A percentile compares a stretch with the other conserved stretches of the same genome.
Evolutionary conservation across 129 eudicot genomes (phyloP).

Genomic region (Rutidosis leptorrhynchoides): DNA sequence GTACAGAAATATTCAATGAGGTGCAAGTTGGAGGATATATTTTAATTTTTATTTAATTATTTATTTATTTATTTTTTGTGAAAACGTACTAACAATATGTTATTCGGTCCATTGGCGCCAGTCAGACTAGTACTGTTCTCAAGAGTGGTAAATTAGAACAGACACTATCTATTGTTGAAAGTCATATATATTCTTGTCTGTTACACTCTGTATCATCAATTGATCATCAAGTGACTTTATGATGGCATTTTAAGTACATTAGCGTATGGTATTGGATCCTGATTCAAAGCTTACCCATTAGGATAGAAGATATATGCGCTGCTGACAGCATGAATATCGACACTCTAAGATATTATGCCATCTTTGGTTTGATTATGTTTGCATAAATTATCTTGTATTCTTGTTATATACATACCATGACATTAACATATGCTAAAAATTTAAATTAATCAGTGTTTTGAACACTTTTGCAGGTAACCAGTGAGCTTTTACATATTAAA

Average conservation of each 20-base stretch:
- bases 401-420: neutral
- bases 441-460: conserved; percentile 1
- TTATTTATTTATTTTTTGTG: conserved; percentile 13
- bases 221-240: conserved; percentile 51
- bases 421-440: conserved; percentile 17
- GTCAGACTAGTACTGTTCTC: conserved; percentile 19
- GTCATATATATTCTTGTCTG: conserved; percentile 47
- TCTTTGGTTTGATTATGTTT: conserved; percentile 36
- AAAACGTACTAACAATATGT: conserved; percentile 34
- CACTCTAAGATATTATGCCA: conserved; percentile 40
- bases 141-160: conserved; percentile 28
- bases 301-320: conserved; percentile 55
- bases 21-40: conserved; percentile 58
- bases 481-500: conserved; percentile 6
- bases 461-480: conserved; percentile 3
- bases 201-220: conserved; percentile 36
- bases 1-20: conserved; percentile 36
- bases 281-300: conserved; percentile 36
- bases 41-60: neutral
- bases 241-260: conserved; percentile 41
- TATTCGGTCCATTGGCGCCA: conserved; percentile 45
- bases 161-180: conserved; percentile 34
- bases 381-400: conserved; percentile 16
- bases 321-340: conserved; percentile 35
- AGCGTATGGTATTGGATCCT: conserved; percentile 55